Evolutionary conservation across 2,329 filamentous ascomycete species (phyloP).

Genomic region (Onygenales sp.): DNA sequence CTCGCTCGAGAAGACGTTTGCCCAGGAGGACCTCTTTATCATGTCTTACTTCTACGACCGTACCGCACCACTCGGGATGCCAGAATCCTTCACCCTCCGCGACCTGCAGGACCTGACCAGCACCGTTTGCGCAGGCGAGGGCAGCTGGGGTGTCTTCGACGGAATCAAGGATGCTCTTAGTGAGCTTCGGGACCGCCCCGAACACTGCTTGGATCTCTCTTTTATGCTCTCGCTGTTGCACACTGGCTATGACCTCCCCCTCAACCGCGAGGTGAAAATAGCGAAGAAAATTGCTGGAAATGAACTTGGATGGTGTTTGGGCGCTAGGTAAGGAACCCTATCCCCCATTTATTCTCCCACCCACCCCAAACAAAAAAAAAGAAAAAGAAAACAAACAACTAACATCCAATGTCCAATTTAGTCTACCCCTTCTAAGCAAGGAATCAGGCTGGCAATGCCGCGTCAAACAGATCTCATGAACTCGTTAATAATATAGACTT

Average conservation of each 20-base stretch:
- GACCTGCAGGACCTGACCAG: conserved; percentile 80
- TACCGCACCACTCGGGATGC: conserved; percentile 88
- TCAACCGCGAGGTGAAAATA: conserved; percentile 91
- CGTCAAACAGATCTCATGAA: conserved; percentile 62
- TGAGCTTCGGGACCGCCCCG: conserved; percentile 72
- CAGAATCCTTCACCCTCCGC: conserved; percentile 86
- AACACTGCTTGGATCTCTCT: conserved; percentile 90
- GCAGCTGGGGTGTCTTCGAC: conserved; percentile 70
- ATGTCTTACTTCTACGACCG: conserved; percentile 99
- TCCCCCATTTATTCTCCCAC: background rate
- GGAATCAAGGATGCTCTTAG: conserved; percentile 66
- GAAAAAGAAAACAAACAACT: conserved; percentile 19
- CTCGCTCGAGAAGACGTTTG: conserved; percentile 81
- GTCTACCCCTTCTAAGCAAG: conserved; percentile 72
- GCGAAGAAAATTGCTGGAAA: conserved; percentile 98
- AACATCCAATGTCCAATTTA: conserved; percentile 40
- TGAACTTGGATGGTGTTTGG: conserved; percentile 95
- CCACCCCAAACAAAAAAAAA: background rate
- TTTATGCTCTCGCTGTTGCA: conserved; percentile 92
- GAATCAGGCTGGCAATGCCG: conserved; percentile 86
- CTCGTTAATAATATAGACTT: conserved; percentile 3
- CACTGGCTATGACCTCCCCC: conserved; percentile 95
- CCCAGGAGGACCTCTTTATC: conserved; percentile 84
- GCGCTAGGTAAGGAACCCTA: conserved; percentile 63
- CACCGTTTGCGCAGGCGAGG: conserved; percentile 72